Base-by-base conservation (phyloP, 257 asterid genomes). In the Schizonepeta tenuifolia region DNA sequence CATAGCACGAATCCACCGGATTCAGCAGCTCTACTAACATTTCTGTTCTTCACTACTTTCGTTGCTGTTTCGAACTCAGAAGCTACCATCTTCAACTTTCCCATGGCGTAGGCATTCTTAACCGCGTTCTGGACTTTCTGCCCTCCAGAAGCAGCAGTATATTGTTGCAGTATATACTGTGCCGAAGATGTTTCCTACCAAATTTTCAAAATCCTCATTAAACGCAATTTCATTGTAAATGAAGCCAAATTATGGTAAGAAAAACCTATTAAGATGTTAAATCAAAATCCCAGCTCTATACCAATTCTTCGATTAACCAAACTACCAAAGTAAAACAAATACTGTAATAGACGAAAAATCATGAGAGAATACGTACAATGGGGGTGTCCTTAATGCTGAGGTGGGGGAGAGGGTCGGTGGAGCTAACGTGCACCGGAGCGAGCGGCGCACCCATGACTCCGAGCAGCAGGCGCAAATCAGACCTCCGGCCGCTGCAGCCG, bases 361-460 rank as follows among this genome's bases (percentile, higher is more conserved):
- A 21, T 11, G 28, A 20, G 20, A 50, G 1, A 21, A 55, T 46
- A 80, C 84, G 73, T 78, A 93, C 98, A 31, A 93, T 93, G 57
- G 97, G 98, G 17, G 94, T 91, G 73, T 93, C 92, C 78, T 93
- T 93, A 22, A 93, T 85, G 77, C 96, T 91, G 85, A 91, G 96
- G 85, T 87, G 98, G 50, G 98, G 98, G 75, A 86, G 54, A 13
- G 96, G 96, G 69, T 93, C 97, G 63, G 84, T 47, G 65, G 89
- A 50, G 89, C 91, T 77, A 41, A 91, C 97, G 88, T 89, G 89
- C 81, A 91, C 91, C 55, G 98, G 98, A 5, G 96, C 96, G 43
- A 93, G 90, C 4, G 98, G 97, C 33, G 97, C 97, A 18, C 97
- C 97, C 98, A 93, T 89, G 13, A 91, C 97, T 10, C 98, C 97